Conservation (phyloP, 805 yeast species). For the Torulaspora maleeae region DNA sequence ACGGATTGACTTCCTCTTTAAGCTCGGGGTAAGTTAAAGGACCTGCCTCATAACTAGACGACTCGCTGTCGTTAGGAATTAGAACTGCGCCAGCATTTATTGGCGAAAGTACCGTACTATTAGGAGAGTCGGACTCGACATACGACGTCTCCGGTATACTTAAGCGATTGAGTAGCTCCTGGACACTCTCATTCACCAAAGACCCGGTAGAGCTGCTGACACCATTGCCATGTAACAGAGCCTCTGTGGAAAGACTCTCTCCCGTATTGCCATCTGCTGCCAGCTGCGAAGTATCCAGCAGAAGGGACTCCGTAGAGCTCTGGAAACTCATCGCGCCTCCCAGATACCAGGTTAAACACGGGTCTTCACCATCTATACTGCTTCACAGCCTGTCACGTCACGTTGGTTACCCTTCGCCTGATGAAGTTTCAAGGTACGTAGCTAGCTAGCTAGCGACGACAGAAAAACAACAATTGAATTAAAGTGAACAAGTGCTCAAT, state of each 20-base stretch:
- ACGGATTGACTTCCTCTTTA: slow-evolving; percentile 6
- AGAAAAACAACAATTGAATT: background rate
- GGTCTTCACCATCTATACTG: background rate
- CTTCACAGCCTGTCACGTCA: background rate
- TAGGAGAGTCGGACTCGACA: slow-evolving; percentile 1
- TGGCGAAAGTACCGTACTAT: slow-evolving; percentile 1
- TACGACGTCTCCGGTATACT: slow-evolving; percentile 5
- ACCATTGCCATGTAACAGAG: slow-evolving; percentile 13
- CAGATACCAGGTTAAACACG: background rate
- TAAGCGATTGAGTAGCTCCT: slow-evolving; percentile 13
- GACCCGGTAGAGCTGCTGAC: slow-evolving; percentile 21
- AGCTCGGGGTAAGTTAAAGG: background rate
- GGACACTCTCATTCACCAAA: slow-evolving; percentile 14
- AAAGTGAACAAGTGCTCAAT: background rate
- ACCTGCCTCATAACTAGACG: background rate
- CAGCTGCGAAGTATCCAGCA: background rate
- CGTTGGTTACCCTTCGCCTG: slow-evolving; percentile 11
- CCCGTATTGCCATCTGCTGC: slow-evolving; percentile 3
- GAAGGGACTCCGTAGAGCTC: slow-evolving; percentile 10
- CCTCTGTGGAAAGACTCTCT: slow-evolving; percentile 16
- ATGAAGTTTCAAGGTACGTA: no score
- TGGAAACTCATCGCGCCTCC: slow-evolving; percentile 4
- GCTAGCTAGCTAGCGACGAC: no score
- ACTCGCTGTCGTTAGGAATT: background rate
- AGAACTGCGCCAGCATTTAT: background rate